Evolutionary conservation across 1,284 basidiomycete species (phyloP).

Genomic region (Butyriboletus pseudospeciosus): DNA sequence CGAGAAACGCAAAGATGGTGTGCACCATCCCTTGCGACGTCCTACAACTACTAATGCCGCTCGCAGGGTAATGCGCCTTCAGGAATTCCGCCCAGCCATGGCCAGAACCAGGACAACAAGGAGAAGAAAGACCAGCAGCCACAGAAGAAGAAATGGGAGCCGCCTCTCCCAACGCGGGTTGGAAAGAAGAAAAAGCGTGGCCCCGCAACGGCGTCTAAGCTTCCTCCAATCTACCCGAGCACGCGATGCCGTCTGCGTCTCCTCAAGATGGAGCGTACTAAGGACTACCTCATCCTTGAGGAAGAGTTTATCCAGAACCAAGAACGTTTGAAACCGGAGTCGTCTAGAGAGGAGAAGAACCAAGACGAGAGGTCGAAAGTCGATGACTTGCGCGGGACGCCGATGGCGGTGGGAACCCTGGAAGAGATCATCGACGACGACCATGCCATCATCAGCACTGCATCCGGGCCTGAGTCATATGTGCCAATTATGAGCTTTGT

Average conservation of each 20-base stretch:
- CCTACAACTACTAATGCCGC: conserved; percentile 27
- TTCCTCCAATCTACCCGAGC: conserved; percentile 91
- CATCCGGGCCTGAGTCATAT: conserved; percentile 96
- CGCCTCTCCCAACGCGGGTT: conserved; percentile 94
- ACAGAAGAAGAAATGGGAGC: conserved; percentile 98
- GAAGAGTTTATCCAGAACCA: conserved; percentile 98
- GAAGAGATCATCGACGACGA: conserved; percentile 99
- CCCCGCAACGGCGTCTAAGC: conserved; percentile 86
- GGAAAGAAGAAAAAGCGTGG: conserved; percentile 93
- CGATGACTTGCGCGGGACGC: conserved; percentile 91
- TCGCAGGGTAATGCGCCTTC: conserved; percentile 77
- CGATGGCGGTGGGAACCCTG: conserved; percentile 95
- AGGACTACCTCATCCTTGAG: conserved; percentile 96
- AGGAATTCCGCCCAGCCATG: conserved; percentile 52
- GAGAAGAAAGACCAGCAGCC: conserved; percentile 56
- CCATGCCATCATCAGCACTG: conserved; percentile 96
- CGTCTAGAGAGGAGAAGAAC: conserved; percentile 88
- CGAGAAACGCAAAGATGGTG: conserved; percentile 20
- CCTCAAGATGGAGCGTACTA: conserved; percentile 96
- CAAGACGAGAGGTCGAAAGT: conserved; percentile 93
- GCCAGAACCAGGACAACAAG: conserved; percentile 53
- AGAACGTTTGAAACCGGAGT: conserved; percentile 80
- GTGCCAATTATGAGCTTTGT: conserved; percentile 99
- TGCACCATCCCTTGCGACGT: background rate
- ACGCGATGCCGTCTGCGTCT: conserved; percentile 95